Base-by-base conservation (phyloP, 305 asterid genomes). In the Vinca major region DNA sequence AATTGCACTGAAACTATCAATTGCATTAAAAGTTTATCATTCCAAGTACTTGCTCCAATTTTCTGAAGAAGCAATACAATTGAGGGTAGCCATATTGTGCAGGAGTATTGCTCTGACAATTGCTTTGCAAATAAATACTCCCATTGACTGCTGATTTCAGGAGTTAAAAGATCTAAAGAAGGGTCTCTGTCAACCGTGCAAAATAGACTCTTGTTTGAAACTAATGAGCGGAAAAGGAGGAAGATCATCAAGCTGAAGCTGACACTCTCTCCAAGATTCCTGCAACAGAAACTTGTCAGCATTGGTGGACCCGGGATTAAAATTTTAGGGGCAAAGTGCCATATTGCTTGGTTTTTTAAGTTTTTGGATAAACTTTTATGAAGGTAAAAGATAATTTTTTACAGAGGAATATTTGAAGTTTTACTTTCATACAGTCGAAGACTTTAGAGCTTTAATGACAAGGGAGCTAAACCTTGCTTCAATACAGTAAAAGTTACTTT, bases 51-150 rank as follows among this genome's bases (percentile, higher is more conserved):
- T 56, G 40, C 79, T 77, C 80, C 80, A 48, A 88, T 78, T 79
- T 81, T 86, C 79, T 85, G 84, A 70, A 92, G 94, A 70, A 82
- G 78, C 65, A 74, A 48, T 69, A 82, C 80, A 62, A 90, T 80
- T 65, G 98, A 88, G 58, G 86, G 92, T 74, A 92, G 92, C 94
- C 96, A 87, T 63, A 81, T 82, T 44, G 83, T 80, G 87, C 97
- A 87, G 6, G 94, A 80, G 78, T 86, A 92, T 72, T 90, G 95
- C 75, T 81, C 89, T 58, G 81, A 85, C 61, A 90, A 86, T 77
- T 79, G 81, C 79, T 77, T 69, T 8, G 94, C 80, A 69, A 90
- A 91, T 79, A 75, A 75, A 74, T 88, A 92, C 86, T 92, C 94
- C 98, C 97, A 92, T 68, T 83, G 82, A 71, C 73, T 76, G 69